Evolutionary conservation across 2,329 filamentous ascomycete species (phyloP).

Genomic region (Alternaria brassicae): DNA sequence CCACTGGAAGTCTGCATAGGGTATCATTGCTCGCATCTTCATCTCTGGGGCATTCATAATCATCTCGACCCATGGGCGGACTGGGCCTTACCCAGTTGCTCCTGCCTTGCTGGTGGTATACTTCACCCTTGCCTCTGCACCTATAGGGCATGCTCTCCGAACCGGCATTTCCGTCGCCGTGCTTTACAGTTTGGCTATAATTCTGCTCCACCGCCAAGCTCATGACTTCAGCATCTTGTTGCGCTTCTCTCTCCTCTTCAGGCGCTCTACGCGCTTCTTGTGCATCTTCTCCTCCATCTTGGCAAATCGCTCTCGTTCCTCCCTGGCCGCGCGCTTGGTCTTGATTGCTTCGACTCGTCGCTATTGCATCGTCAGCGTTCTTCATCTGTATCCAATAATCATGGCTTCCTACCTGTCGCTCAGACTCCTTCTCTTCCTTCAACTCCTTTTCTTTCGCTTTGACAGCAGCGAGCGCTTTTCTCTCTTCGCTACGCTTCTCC

Average conservation of each 20-base stretch:
- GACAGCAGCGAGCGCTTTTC: slow-evolving; percentile 73
- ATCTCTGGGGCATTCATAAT: not conserved
- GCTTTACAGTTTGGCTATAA: not conserved
- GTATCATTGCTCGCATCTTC: slow-evolving; percentile 12
- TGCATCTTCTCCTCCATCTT: slow-evolving; percentile 99
- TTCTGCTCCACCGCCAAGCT: slow-evolving; percentile 8
- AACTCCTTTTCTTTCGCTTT: slow-evolving; percentile 96
- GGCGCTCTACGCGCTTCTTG: slow-evolving; percentile 87
- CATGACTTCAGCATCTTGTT: slow-evolving; percentile 74
- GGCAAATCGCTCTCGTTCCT: slow-evolving; percentile 90
- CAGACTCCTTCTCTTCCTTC: slow-evolving; percentile 91
- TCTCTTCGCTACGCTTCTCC: slow-evolving; percentile 74
- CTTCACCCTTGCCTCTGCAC: not conserved
- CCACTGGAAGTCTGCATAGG: not conserved
- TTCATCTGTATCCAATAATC: not conserved
- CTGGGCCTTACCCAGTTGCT: not conserved
- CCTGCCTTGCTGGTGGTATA: not conserved
- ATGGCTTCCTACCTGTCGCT: slow-evolving; percentile 73
- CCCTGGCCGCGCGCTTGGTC: slow-evolving; percentile 85
- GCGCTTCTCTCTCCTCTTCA: slow-evolving; percentile 95
- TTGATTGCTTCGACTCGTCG: slow-evolving; percentile 79
- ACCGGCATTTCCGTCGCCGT: slow-evolving; percentile 7
- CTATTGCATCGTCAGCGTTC: slow-evolving; percentile 56
- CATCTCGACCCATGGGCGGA: not conserved
- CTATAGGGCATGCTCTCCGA: not conserved